Evolutionary conservation across 345 rosid genomes (phyloP), one percentile per base, ranked within the genome.

Genomic region (Euphorbia peplus): DNA sequence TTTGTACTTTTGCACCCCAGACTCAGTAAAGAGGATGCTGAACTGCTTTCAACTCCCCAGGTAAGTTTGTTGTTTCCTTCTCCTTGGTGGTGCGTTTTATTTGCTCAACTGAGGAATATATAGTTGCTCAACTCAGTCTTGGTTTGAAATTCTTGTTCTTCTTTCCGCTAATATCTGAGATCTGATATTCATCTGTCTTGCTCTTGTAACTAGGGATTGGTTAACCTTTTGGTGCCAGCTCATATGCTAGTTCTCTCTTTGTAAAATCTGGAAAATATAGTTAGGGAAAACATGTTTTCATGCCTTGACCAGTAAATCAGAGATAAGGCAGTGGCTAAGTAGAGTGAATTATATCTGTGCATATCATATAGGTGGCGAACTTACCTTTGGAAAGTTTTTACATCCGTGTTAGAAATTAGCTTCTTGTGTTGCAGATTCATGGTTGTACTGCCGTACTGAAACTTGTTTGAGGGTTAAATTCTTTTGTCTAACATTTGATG

Each of bases 1-100:
- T 95, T 90, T 73, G 90, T 92, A 21, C 97, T 95, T 81, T 70
- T 92, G 73, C 93, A 80, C 71, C 96, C 99, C 15, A 81, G 92
- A 75, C 91, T 92, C 54, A 79, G 62, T 75, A 88, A 90, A 75
- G 83, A 83, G 47, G 96, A 90, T 70, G 92, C 99, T 1, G 79
- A 76, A 51, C 83, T 92, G 72, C 72, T 95, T 64, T 88, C 93
- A 25, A 90, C 97, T 22, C 86, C 93, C 24, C 93, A 87, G 75
- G 98, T 88, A 77, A 2, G 16, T 39, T 30, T 15, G 19, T 29
- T 35, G 13, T 67, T 60, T 52, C 53, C 14, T 13, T 9, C 50
- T 60, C 25, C 24, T 64, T 26, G 48, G 70, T 57, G 52, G 37
- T 13, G 10, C 30, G 46, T 15, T n/a, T 48, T 47, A 26, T 67